Percentiles rank a stretch among this genome's conserved stretches.
Conservation (phyloP, 495 filamentous ascomycete species). For the Elasticomyces elasticus region DNA sequence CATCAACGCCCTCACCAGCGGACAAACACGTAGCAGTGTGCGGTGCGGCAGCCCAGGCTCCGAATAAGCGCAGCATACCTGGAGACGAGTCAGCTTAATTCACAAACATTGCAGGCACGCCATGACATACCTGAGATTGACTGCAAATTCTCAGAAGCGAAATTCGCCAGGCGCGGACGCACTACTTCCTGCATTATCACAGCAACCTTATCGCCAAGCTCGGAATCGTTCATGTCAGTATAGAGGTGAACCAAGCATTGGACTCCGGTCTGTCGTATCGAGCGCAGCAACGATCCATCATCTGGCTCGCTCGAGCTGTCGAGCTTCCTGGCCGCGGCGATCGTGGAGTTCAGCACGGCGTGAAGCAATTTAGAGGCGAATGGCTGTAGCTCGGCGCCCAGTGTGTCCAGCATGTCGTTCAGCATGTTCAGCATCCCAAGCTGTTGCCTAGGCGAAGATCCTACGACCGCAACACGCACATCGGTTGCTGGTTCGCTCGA, state of each 20-base stretch:
- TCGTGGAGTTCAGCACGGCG: slow-evolving; percentile 66
- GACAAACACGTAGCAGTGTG: slow-evolving; percentile 59
- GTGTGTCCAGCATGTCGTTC: slow-evolving; percentile 71
- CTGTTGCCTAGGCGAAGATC: slow-evolving; percentile 60
- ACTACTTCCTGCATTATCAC: slow-evolving; percentile 64
- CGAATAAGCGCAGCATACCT: slow-evolving; percentile 60
- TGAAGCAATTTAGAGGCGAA: slow-evolving; percentile 57
- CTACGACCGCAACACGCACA: slow-evolving; percentile 2
- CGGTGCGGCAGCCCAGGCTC: slow-evolving; percentile 62
- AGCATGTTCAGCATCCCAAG: slow-evolving; percentile 83
- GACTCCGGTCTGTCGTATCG: slow-evolving; percentile 60
- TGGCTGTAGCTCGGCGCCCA: slow-evolving; percentile 56
- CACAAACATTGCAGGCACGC: neutral
- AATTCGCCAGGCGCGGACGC: slow-evolving; percentile 63
- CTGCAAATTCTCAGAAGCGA: slow-evolving; percentile 80
- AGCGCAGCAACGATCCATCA: slow-evolving; percentile 52
- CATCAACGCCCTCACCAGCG: slow-evolving; percentile 44
- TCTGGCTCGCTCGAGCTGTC: slow-evolving; percentile 29
- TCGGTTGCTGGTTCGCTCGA: slow-evolving; percentile 39
- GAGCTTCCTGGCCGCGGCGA: slow-evolving; percentile 52
- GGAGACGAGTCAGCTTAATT: neutral
- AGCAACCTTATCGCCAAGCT: slow-evolving; percentile 32
- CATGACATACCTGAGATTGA: slow-evolving; percentile 56
- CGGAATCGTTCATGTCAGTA: slow-evolving; percentile 1
- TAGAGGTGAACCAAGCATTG: slow-evolving; percentile 67